Conservation (phyloP, 257 asterid genomes). For the Capsicum rhomboideum region DNA sequence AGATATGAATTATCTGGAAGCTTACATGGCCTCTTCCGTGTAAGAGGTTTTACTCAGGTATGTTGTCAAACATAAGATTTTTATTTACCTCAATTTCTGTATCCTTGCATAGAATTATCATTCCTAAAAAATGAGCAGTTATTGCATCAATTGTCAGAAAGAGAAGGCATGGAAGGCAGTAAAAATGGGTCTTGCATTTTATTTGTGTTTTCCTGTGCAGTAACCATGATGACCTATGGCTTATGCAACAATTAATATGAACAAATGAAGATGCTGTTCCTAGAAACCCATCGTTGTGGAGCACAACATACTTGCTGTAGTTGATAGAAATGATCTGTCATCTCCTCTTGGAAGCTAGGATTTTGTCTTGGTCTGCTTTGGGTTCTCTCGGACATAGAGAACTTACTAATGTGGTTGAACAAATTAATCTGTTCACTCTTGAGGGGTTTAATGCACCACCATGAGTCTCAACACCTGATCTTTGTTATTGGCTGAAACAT, state of each 20-base stretch:
- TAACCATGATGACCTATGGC: neutral
- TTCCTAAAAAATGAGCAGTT: neutral
- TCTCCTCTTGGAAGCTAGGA: neutral
- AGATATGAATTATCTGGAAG: conserved; percentile 96
- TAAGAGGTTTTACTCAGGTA: conserved; percentile 97
- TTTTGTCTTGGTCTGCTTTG: neutral
- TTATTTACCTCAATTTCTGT: neutral
- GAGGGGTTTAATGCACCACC: neutral
- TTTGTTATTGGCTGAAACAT: neutral
- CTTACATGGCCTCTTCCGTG: conserved; percentile 95
- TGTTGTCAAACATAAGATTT: neutral
- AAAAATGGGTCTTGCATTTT: neutral
- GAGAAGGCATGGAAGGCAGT: neutral
- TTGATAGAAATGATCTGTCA: neutral
- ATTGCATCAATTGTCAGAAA: neutral
- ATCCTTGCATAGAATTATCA: neutral
- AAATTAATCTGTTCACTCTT: neutral
- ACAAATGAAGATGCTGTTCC: neutral
- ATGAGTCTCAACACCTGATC: neutral
- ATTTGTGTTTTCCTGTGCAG: neutral
- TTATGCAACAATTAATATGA: neutral
- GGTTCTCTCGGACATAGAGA: neutral
- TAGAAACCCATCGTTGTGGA: neutral
- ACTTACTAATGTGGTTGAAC: neutral
- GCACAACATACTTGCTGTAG: neutral